Evolutionary conservation across 805 yeast species (phyloP).

Genomic region (Nakazawaea wickerhamii): DNA sequence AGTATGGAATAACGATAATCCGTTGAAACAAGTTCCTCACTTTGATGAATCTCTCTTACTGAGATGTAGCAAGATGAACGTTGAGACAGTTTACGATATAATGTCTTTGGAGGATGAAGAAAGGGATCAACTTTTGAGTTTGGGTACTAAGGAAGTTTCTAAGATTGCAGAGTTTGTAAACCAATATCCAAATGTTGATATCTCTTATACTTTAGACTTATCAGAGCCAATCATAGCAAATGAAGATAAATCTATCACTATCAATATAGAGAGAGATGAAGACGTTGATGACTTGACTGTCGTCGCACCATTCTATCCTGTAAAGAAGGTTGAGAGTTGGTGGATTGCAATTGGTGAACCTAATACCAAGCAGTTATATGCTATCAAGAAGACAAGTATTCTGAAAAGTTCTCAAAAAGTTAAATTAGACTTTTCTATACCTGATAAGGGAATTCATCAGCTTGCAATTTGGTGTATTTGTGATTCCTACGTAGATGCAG

Average conservation of each 20-base stretch:
- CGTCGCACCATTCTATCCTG: slow-evolving; percentile 54
- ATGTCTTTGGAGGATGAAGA: slow-evolving; percentile 64
- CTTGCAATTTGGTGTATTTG: slow-evolving; percentile 81
- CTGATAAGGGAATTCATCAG: slow-evolving; percentile 54
- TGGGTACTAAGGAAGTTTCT: slow-evolving; percentile 41
- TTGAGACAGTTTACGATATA: slow-evolving; percentile 75
- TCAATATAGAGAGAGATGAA: slow-evolving; percentile 66
- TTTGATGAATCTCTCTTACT: slow-evolving; percentile 46
- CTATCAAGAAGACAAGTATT: slow-evolving; percentile 61
- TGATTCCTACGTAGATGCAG: slow-evolving; percentile 91
- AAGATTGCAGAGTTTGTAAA: slow-evolving; percentile 86
- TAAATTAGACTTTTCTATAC: slow-evolving; percentile 49
- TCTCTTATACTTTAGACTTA: slow-evolving; percentile 45
- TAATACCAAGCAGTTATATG: slow-evolving; percentile 54
- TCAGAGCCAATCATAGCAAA: slow-evolving; percentile 38
- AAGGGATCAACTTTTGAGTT: slow-evolving; percentile 54
- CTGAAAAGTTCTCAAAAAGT: slow-evolving; percentile 47
- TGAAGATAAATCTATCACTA: slow-evolving; percentile 40
- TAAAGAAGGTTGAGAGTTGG: slow-evolving; percentile 64
- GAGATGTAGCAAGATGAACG: slow-evolving; percentile 48
- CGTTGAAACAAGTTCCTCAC: slow-evolving; percentile 77
- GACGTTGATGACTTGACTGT: slow-evolving; percentile 62
- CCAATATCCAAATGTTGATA: slow-evolving; percentile 80
- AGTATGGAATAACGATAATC: slow-evolving; percentile 73
- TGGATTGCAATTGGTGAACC: slow-evolving; percentile 83